Evolutionary conservation across 148 eudicot species (phyloP).

Genomic region (Rhododendron simsii): DNA sequence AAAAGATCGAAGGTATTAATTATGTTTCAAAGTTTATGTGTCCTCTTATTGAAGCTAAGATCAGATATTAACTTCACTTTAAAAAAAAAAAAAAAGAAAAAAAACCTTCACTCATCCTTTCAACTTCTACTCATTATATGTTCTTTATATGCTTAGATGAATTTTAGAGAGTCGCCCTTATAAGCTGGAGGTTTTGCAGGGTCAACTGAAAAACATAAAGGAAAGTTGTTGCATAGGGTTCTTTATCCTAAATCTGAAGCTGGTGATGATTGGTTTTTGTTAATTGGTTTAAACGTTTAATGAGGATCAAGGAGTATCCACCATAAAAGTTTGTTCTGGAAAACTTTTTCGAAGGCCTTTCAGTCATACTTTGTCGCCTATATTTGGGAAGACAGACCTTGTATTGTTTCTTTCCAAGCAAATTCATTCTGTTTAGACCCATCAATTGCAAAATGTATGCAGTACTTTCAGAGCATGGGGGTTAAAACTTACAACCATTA

Average conservation of each 20-base stretch:
- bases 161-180: background rate
- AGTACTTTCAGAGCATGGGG: background rate
- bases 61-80: background rate
- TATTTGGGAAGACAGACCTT: background rate
- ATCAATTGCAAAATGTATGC: background rate
- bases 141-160: background rate
- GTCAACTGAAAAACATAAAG: background rate
- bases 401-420: background rate
- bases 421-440: background rate
- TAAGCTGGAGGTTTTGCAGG: background rate
- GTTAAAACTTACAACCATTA: background rate
- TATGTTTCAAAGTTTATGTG: background rate
- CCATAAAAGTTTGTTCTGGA: background rate
- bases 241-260: background rate
- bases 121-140: background rate
- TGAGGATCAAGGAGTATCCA: background rate
- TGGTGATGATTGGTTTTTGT: background rate
- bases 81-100: too few species aligned
- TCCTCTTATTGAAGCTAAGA: background rate
- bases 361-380: background rate
- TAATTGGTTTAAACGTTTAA: background rate
- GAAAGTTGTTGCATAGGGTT: background rate
- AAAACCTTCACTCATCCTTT: background rate
- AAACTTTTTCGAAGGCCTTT: background rate
- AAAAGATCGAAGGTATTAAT: background rate